Conservation (phyloP, 495 filamentous ascomycete species). For the Tuber borchii region DNA sequence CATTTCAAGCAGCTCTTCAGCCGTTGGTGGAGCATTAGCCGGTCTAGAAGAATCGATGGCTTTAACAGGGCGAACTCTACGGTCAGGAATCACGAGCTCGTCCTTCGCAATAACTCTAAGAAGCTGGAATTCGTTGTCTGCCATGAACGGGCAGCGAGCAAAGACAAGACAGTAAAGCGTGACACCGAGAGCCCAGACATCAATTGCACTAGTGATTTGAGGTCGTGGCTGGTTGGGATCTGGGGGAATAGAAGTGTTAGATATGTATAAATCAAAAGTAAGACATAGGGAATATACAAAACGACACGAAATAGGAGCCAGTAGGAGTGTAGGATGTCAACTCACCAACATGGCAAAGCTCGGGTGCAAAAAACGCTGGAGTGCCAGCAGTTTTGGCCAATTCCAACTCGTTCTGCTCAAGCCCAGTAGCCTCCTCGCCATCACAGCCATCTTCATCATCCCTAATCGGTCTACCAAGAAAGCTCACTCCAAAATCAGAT, state of each 20-base stretch:
- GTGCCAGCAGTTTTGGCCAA: slow-evolving; percentile 97
- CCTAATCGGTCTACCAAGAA: slow-evolving; percentile 76
- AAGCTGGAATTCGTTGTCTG: slow-evolving; percentile 81
- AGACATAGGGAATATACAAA: slow-evolving; percentile 4
- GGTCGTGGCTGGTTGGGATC: slow-evolving; percentile 45
- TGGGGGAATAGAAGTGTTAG: slow-evolving; percentile 43
- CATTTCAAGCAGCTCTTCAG: slow-evolving; percentile 56
- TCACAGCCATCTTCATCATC: slow-evolving; percentile 66
- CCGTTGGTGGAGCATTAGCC: slow-evolving; percentile 41
- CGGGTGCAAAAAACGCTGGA: slow-evolving; percentile 94
- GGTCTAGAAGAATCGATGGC: slow-evolving; percentile 36
- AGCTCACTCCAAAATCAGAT: slow-evolving; percentile 98
- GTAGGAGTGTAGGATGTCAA: slow-evolving; percentile 14
- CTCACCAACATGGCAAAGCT: slow-evolving; percentile 71
- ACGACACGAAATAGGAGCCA: not conserved
- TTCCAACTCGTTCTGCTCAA: slow-evolving; percentile 62
- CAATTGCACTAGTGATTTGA: slow-evolving; percentile 66
- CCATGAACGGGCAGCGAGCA: slow-evolving; percentile 85
- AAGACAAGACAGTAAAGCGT: slow-evolving; percentile 94
- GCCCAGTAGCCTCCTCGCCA: slow-evolving; percentile 69
- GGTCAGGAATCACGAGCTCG: slow-evolving; percentile 76
- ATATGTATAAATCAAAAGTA: slow-evolving; percentile 30
- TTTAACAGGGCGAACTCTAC: slow-evolving; percentile 56
- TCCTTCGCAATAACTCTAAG: slow-evolving; percentile 85
- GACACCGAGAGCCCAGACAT: slow-evolving; percentile 94